Base-by-base conservation (phyloP, 2,329 filamentous ascomycete species). In the Stemphylium beticola region DNA sequence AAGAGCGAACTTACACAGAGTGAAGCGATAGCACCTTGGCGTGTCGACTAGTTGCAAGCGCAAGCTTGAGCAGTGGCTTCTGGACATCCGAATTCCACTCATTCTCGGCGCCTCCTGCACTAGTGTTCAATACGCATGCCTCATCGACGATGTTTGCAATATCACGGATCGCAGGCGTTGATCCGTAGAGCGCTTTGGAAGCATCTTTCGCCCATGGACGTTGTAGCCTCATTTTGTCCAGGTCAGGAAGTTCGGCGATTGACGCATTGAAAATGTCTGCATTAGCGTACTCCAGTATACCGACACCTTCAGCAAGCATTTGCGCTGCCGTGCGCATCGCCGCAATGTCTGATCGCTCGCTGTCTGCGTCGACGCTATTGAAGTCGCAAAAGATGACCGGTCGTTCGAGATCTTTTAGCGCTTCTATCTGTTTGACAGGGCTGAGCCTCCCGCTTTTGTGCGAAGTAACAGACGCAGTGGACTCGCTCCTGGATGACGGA, bases 41-140 rank as follows among this genome's bases (percentile, higher is more conserved):
- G 39, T 66, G 57, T 47, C 43, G 55, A 36, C 42, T 58, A 20
- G 64, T 65, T 2, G 50, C 54, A 47, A 51, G 58, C 24, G 62
- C 61, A 42, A 66, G 57, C 49, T 66, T 59, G 51, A 68, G 51
- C 36, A 66, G 59, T 39, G 53, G 57, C 36, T 60, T 48, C 49
- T 66, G 54, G 42, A 65, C 61, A 42, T 65, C 49, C 22, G 64
- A 44, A 39, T 68, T 66, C 58, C 61, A 68, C 9, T 66, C 58
- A 37, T 66, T 59, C 50, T 68, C 61, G 33, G 54, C 60, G 14
- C 44, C 55, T 17, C 65, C 63, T 46, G 53, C 42, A 12, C 57
- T 55, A 49, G 36, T 49, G 37, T 67, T 63, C 42, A 58, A 48
- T 36, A 49, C 55, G 32, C 49, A 42, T 55, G 54, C 61, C 33